Conservation (phyloP, 2,329 filamentous ascomycete genomes). For the Pseudomassariella vexata region DNA sequence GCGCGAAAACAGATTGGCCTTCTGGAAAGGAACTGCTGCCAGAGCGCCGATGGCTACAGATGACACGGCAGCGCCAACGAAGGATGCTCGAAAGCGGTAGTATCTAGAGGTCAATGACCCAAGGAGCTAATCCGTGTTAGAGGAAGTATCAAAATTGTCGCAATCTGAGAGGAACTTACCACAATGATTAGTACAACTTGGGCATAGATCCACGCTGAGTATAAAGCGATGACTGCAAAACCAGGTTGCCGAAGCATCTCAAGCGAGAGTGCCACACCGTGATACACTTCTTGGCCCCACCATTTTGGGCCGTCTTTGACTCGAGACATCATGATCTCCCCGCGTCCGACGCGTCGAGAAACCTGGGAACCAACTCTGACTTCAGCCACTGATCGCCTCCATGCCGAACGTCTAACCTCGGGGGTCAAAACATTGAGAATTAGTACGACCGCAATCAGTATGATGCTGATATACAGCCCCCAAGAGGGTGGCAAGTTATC, state of each 20-base stretch:
- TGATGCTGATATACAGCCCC: conserved; percentile 71
- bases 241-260: conserved; percentile 72
- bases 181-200: conserved; percentile 69
- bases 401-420: conserved; percentile 65
- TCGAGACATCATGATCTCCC: conserved; percentile 73
- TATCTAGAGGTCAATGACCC: conserved; percentile 65
- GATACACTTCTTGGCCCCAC: conserved; percentile 73
- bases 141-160: not conserved
- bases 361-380: conserved; percentile 48
- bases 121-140: conserved; percentile 39
- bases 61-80: conserved; percentile 61
- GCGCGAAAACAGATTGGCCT: conserved; percentile 63
- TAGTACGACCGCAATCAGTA: conserved; percentile 59
- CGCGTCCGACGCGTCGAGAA: conserved; percentile 57
- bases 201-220: conserved; percentile 73
- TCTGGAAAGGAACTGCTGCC: conserved; percentile 67
- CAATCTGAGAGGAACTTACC: conserved; percentile 14
- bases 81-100: conserved; percentile 58
- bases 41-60: conserved; percentile 64
- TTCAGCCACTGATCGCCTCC: conserved; percentile 62
- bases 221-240: conserved; percentile 66
- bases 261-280: conserved; percentile 58
- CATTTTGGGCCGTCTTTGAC: conserved; percentile 65
- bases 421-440: conserved; percentile 66
- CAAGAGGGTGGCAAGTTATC: conserved; percentile 58